Evolutionary conservation across 345 rosid species (phyloP).

Genomic region (Syzygium grande): DNA sequence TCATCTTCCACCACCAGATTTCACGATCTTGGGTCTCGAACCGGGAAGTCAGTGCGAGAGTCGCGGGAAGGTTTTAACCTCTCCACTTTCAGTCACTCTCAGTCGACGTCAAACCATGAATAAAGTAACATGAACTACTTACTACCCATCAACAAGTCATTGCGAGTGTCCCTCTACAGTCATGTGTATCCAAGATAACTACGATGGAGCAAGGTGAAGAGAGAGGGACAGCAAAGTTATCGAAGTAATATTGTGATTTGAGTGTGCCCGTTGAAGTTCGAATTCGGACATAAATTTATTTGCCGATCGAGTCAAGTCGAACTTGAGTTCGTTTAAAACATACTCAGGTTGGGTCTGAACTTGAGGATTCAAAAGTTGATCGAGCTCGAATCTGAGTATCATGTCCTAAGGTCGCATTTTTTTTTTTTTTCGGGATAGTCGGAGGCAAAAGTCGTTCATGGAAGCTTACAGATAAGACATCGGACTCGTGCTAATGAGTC

Average conservation of each 20-base stretch:
- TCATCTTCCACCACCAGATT: too few species aligned
- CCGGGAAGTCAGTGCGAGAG: too few species aligned
- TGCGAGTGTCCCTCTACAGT: too few species aligned
- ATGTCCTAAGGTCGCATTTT: background rate
- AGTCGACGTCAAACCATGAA: too few species aligned
- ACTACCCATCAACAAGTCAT: too few species aligned
- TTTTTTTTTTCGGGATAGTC: background rate
- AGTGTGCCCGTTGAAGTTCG: background rate
- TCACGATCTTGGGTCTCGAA: too few species aligned
- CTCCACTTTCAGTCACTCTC: too few species aligned
- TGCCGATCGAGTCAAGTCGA: background rate
- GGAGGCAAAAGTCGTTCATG: background rate
- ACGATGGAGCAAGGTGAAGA: background rate
- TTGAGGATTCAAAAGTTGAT: background rate
- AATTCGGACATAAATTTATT: background rate
- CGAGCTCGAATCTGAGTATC: background rate
- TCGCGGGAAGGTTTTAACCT: too few species aligned
- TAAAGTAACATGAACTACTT: too few species aligned
- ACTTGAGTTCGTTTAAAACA: accelerated
- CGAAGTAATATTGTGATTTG: background rate
- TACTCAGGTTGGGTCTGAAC: background rate
- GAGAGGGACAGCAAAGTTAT: background rate
- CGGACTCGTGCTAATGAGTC: background rate
- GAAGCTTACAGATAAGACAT: background rate
- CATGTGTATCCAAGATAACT: too few species aligned